These are phyloP conservation scores for Stramenopiles sp. DNA, from an alignment of 352 stramenopile genomes.

Conservation along the genomic window DNA sequence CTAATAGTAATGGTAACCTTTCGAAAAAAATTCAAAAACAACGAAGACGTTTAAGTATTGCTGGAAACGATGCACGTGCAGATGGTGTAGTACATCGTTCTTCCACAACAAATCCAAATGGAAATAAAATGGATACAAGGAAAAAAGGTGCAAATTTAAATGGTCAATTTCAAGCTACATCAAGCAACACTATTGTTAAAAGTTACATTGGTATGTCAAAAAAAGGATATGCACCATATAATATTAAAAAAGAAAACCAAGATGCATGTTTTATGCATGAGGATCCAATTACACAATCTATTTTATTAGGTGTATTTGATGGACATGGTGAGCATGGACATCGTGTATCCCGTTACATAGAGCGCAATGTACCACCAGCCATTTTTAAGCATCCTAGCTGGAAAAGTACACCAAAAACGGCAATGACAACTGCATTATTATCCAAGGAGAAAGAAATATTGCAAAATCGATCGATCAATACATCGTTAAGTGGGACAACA, in stretches of 20 bases:
- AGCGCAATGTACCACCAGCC: background rate
- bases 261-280: slow-evolving; percentile 13
- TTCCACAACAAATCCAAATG: background rate
- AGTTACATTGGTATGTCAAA: slow-evolving; percentile 16
- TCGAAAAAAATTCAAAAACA: background rate
- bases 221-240: slow-evolving; percentile 15
- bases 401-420: background rate
- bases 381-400: background rate
- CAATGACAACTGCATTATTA: background rate
- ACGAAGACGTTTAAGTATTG: background rate
- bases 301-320: slow-evolving; percentile 15
- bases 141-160: background rate
- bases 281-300: slow-evolving; percentile 10
- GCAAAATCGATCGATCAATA: background rate
- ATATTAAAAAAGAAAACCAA: slow-evolving; percentile 17
- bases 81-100: background rate
- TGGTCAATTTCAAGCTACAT: background rate
- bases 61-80: background rate
- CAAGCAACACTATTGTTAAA: background rate
- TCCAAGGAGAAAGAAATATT: background rate
- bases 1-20: too few species aligned
- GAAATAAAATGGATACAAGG: background rate
- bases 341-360: slow-evolving; percentile 7
- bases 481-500: slow-evolving; percentile 29
- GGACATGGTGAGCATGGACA: slow-evolving; percentile 16